phyloP scores from a whole-genome alignment of 139 green algal genomes.

The Pseudopediastrum boryanum region DNA sequence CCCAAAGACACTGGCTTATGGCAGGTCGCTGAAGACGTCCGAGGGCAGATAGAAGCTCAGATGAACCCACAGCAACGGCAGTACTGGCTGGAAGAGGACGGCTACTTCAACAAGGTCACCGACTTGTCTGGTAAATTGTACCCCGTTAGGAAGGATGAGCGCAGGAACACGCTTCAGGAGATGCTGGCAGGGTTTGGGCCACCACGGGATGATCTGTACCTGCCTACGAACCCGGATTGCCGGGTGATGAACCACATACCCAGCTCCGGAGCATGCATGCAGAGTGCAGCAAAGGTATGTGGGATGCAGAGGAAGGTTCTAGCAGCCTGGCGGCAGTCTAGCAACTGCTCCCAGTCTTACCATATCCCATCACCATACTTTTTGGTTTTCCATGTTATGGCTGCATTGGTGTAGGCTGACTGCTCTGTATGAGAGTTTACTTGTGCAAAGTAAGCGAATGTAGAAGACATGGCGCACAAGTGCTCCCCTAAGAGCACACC shows the following conservation, averaged over 20 bases:
- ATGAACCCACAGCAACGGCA: constrained; percentile 45
- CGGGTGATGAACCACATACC: constrained; percentile 69
- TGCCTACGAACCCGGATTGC: constrained; percentile 85
- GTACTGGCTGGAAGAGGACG: constrained; percentile 72
- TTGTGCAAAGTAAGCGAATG: too few species aligned
- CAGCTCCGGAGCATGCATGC: constrained; percentile 80
- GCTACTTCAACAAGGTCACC: constrained; percentile 71
- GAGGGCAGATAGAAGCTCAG: constrained; percentile 43
- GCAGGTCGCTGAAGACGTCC: constrained; percentile 66
- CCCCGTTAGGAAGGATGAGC: constrained; percentile 67
- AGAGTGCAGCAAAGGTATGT: constrained; percentile 85
- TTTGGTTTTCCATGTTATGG: too few species aligned
- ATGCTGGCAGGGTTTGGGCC: constrained; percentile 53
- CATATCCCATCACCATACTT: too few species aligned
- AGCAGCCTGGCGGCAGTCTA: too few species aligned
- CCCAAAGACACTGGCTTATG: constrained; percentile 88
- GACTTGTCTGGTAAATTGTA: constrained; percentile 56
- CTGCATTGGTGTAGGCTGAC: too few species aligned
- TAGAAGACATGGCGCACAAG: too few species aligned
- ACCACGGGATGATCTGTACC: constrained; percentile 79
- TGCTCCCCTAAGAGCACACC: too few species aligned
- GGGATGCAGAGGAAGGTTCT: too few species aligned
- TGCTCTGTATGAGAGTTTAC: too few species aligned
- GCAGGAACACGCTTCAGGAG: constrained; percentile 53
- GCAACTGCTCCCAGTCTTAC: too few species aligned